phyloP scores from a whole-genome alignment of 78 protist species.

The Chrysochromulina parva region DNA sequence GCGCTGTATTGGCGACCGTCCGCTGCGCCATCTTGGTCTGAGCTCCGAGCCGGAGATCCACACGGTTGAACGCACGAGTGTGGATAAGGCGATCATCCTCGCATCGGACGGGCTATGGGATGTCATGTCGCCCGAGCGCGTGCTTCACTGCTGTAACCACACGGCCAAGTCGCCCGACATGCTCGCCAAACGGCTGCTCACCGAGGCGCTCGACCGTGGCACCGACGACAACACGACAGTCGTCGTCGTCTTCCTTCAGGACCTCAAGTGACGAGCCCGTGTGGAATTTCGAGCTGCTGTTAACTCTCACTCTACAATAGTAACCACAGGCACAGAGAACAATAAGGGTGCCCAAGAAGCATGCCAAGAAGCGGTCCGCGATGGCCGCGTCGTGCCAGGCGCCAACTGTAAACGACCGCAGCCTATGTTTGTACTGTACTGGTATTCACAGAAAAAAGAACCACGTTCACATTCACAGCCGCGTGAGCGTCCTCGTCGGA shows the following conservation, averaged over 20 bases:
- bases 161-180: conserved; percentile 8
- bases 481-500: too few species aligned
- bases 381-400: too few species aligned
- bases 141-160: neutral
- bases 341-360: too few species aligned
- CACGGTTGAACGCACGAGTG: neutral
- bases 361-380: too few species aligned
- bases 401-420: too few species aligned
- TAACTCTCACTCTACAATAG: too few species aligned
- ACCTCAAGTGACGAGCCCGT: too few species aligned
- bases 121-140: neutral
- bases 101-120: conserved; percentile 47
- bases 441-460: too few species aligned
- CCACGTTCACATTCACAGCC: too few species aligned
- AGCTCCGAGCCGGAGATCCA: neutral
- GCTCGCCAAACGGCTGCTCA: neutral
- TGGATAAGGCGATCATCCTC: neutral
- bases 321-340: too few species aligned
- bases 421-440: too few species aligned
- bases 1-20: conserved; percentile 10
- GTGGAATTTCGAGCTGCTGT: too few species aligned
- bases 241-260: neutral
- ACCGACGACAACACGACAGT: neutral
- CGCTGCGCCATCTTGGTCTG: neutral
- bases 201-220: conserved; percentile 3